phyloP scores from a whole-genome alignment of 108 stramenopile species.

The Discostella pseudostelligera region DNA sequence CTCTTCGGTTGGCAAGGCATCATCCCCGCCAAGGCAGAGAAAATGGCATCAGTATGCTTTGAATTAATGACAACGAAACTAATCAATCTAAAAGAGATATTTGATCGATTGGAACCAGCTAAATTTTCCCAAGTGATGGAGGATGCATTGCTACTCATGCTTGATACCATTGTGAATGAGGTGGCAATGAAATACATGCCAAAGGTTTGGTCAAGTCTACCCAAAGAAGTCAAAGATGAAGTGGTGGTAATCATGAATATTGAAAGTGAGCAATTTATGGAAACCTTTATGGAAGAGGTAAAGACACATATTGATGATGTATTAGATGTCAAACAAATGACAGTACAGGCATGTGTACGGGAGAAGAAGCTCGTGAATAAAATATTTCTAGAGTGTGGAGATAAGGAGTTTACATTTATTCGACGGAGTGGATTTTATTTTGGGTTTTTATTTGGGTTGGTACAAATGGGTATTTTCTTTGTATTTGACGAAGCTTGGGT shows the following conservation, averaged over 20 bases:
- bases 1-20: slow-evolving; percentile 92
- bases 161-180: slow-evolving; percentile 84
- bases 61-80: slow-evolving; percentile 89
- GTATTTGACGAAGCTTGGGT: slow-evolving; percentile 79
- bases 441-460: slow-evolving; percentile 83
- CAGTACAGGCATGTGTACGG: slow-evolving; percentile 75
- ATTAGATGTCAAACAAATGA: slow-evolving; percentile 89
- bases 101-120: slow-evolving; percentile 78
- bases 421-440: slow-evolving; percentile 78
- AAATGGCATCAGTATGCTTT: slow-evolving; percentile 85
- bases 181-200: slow-evolving; percentile 86
- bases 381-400: slow-evolving; percentile 92
- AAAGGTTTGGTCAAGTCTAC: slow-evolving; percentile 66
- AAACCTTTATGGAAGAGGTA: slow-evolving; percentile 79
- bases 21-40: slow-evolving; percentile 79
- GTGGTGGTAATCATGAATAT: slow-evolving; percentile 70
- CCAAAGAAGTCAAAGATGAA: slow-evolving; percentile 79
- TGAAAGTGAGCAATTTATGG: slow-evolving; percentile 67
- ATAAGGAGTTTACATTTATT: slow-evolving; percentile 76
- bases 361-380: slow-evolving; percentile 87
- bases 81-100: slow-evolving; percentile 84
- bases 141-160: slow-evolving; percentile 67
- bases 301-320: slow-evolving; percentile 80
- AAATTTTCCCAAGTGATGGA: slow-evolving; percentile 71
- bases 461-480: slow-evolving; percentile 82